These are phyloP conservation scores for Flaveria linearis DNA, from an alignment of 129 eudicot genomes.

Conservation along the genomic window DNA sequence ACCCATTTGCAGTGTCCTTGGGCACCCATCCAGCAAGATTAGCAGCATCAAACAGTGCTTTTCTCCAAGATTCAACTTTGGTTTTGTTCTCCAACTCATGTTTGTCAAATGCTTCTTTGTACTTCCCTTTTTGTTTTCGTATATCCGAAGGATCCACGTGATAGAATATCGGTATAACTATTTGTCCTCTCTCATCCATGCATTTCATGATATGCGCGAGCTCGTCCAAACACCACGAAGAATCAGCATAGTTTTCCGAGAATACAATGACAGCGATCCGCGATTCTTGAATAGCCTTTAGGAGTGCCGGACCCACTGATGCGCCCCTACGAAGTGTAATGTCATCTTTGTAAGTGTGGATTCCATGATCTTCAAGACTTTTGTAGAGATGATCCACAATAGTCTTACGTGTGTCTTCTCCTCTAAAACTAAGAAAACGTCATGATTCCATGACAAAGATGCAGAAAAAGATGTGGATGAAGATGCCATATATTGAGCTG, in stretches of 20 bases:
- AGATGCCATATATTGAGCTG: background rate
- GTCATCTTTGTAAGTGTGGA: slow-evolving; percentile 16
- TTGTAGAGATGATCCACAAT: slow-evolving; percentile 2
- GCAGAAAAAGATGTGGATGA: background rate
- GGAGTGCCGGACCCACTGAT: background rate
- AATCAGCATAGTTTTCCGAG: slow-evolving; percentile 10
- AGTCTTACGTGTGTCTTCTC: background rate
- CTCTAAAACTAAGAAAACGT: slow-evolving; percentile 4
- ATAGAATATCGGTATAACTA: slow-evolving; percentile 22
- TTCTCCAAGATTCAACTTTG: slow-evolving; percentile 10
- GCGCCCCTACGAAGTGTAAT: background rate
- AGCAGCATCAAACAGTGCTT: background rate
- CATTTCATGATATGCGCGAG: slow-evolving; percentile 13
- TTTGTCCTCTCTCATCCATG: background rate
- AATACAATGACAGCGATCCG: slow-evolving; percentile 5
- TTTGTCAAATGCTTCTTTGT: background rate
- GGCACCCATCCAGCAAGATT: background rate
- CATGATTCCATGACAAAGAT: background rate
- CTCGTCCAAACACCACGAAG: slow-evolving; percentile 21
- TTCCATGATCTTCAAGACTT: background rate
- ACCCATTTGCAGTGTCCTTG: background rate
- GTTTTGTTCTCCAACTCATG: background rate
- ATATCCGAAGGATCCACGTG: slow-evolving; percentile 5
- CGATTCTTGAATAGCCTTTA: slow-evolving; percentile 9
- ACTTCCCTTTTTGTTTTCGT: slow-evolving; percentile 1